These are phyloP conservation scores for Penicillium sp. DNA, from an alignment of 2,329 filamentous ascomycete genomes.

Conservation along the genomic window DNA sequence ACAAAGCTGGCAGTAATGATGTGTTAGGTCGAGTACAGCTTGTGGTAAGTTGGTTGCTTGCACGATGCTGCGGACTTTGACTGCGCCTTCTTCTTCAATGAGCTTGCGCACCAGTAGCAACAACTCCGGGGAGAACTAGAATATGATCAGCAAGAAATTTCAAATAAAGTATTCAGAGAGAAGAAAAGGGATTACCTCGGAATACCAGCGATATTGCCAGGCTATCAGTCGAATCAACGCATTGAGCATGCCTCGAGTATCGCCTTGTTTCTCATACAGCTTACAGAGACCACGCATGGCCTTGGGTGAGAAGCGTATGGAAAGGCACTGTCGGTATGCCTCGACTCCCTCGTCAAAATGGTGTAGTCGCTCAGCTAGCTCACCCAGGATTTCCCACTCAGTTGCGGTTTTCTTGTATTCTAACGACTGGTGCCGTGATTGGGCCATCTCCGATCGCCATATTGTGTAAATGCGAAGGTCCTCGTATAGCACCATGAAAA, in stretches of 20 bases:
- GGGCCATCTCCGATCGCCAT: conserved; percentile 96
- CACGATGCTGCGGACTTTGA: conserved; percentile 95
- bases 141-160: background rate
- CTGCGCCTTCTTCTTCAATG: conserved; percentile 95
- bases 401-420: conserved; percentile 96
- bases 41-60: conserved; percentile 93
- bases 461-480: conserved; percentile 98
- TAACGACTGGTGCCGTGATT: conserved; percentile 87
- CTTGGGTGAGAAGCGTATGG: conserved; percentile 87
- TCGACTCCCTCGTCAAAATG: conserved; percentile 88
- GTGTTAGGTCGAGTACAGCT: conserved; percentile 86
- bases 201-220: conserved; percentile 99
- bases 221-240: conserved; percentile 88
- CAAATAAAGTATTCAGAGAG: background rate
- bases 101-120: conserved; percentile 83
- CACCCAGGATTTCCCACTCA: conserved; percentile 96
- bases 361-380: conserved; percentile 86
- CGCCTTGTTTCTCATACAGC: conserved; percentile 71
- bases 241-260: conserved; percentile 74
- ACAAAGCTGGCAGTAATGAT: conserved; percentile 92
- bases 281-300: conserved; percentile 81
- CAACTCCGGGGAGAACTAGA: conserved; percentile 81
- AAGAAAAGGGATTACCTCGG: conserved; percentile 58
- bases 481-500: conserved; percentile 99
- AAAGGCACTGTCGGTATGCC: conserved; percentile 83